Evolutionary conservation across 129 eudicot species (phyloP), one percentile per base, ranked within the genome.

Genomic region (Solidago caesia): DNA sequence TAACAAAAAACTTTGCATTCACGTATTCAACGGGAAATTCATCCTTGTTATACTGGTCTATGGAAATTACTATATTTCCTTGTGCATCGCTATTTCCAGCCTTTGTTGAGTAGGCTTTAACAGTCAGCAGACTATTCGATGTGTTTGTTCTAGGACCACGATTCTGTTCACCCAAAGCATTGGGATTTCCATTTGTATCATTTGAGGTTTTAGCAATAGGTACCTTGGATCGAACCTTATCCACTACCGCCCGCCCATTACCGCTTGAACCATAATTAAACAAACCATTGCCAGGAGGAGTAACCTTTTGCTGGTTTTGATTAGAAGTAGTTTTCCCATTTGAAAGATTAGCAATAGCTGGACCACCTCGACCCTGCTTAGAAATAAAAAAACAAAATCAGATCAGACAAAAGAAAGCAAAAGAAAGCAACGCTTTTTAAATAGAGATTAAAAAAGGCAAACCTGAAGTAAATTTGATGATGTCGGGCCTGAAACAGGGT

Each of bases 1-100:
- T 91, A 56, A 89, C 92, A 79, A 82, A 94, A 68, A 94, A 94
- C 82, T 88, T 94, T 4, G 93, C 97, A 79, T 87, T 80, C 56
- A 16, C 79, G 82, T 81, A 90, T 44, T 91, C 94, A 47, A 85
- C 74, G 13, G 79, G 80, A 73, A 94, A 94, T 75, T 94, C 91
- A 55, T 79, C 99, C 82, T 71, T 85, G 86, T 91, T 90, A 72
- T 88, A 94, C 75, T 85, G 80, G 71, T 94, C 93, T 8, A 75
- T 72, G 49, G 65, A 64, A 25, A 93, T 93, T 43, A 67, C 77
- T 64, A 93, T 93, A 67, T 87, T 90, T 60, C 97, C 97, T 69
- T 90, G 92, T 16, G 80, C 79, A 75, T 93, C 95, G n/a, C 81
- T 71, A 68, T 84, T 75, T 62, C 97, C 97, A 53, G 96, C 96